Evolutionary conservation across 768 basidiomycete species (phyloP), one percentile per base, ranked within the genome.

Genomic region (Trametes cingulata): DNA sequence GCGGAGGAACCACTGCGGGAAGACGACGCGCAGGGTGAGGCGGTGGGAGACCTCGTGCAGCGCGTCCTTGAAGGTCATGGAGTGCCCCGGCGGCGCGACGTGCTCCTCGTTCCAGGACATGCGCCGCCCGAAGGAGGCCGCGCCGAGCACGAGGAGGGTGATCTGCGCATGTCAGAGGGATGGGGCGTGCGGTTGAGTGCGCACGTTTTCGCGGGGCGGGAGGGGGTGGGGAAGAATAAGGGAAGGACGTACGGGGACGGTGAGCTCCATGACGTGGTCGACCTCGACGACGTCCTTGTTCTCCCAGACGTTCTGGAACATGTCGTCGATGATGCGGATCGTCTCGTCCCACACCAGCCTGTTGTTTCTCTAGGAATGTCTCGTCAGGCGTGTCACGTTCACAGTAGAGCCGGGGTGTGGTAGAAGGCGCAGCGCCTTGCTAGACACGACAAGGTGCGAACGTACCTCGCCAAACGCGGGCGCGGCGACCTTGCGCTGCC

Each of bases 401-500:
- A 10, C 10, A n/a, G n/a, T n/a, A n/a, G n/a, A n/a, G n/a, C n/a
- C n/a, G n/a, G n/a, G n/a, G n/a, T n/a, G n/a, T n/a, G n/a, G n/a
- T n/a, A n/a, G n/a, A n/a, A n/a, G n/a, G n/a, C n/a, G n/a, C n/a
- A n/a, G n/a, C n/a, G n/a, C n/a, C n/a, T n/a, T n/a, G n/a, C n/a
- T n/a, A n/a, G n/a, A n/a, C n/a, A n/a, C n/a, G n/a, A n/a, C n/a
- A n/a, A 33, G 4, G 29, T 10, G 42, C n/a, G 40, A 14, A 62
- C 72, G 43, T 55, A 85, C 85, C 69, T 86, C 85, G 6, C 83
- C 83, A 68, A 88, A 88, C 0, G 85, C 81, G n/a, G 86, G 85
- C 1, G 83, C 84, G 17, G 80, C 74, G 41, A 88, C 80, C 68
- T 83, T 85, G 46, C 86, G 73, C 62, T 85, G 85, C 29, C 80